Percentiles rank a stretch among this genome's conserved stretches.
Evolutionary conservation across 2,329 filamentous ascomycete species (phyloP).

Genomic region (Trichoderma sp.): DNA sequence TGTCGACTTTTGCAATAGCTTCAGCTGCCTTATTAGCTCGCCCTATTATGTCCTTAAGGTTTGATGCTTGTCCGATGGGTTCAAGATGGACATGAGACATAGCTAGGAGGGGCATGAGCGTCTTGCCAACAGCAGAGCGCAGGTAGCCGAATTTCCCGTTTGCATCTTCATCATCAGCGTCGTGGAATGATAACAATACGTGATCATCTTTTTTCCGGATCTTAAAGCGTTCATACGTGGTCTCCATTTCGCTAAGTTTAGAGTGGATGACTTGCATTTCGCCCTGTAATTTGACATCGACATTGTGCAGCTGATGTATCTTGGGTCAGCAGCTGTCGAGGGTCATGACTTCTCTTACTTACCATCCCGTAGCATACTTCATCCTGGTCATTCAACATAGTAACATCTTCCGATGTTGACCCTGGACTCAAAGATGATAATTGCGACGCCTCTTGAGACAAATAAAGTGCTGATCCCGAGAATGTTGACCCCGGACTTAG

Average conservation of each 20-base stretch:
- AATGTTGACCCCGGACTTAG: neutral
- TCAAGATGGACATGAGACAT: constrained; percentile 19
- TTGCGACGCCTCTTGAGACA: neutral
- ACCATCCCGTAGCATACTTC: constrained; percentile 25
- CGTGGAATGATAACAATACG: neutral
- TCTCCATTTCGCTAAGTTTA: neutral
- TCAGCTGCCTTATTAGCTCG: constrained; percentile 36
- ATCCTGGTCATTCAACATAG: neutral
- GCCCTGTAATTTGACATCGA: constrained; percentile 17
- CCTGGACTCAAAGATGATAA: neutral
- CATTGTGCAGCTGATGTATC: constrained; percentile 7
- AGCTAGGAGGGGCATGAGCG: neutral
- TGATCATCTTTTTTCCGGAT: neutral
- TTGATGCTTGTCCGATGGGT: constrained; percentile 1
- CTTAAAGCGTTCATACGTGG: neutral
- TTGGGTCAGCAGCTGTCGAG: neutral
- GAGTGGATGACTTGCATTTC: constrained; percentile 2
- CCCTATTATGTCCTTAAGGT: constrained; percentile 35
- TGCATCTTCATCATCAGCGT: neutral
- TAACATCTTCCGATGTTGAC: neutral
- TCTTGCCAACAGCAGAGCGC: neutral
- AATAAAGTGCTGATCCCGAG: neutral
- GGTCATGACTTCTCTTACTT: neutral
- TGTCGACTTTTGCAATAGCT: constrained; percentile 40
- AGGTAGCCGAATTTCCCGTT: neutral